Conservation (phyloP, 345 rosid species). For the Euphorbia pulcherrima region DNA sequence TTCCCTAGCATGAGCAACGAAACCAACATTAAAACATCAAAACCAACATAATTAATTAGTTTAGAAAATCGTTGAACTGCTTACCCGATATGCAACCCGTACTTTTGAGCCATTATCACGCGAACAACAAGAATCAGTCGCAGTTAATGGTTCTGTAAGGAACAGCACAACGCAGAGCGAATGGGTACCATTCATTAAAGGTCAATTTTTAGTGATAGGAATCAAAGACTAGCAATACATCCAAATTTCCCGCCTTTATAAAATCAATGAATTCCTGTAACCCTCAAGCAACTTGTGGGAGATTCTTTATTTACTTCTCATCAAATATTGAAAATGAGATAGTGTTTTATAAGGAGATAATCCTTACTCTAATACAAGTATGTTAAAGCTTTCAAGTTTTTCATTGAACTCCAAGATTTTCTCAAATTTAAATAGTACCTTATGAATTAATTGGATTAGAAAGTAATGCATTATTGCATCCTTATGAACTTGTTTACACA, state of each 20-base stretch:
- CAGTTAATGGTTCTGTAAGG: slow-evolving; percentile 72
- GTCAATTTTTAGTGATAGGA: neutral
- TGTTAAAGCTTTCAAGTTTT: no score
- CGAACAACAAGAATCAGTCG: slow-evolving; percentile 38
- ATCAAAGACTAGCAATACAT: no score
- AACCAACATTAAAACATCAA: slow-evolving; percentile 19
- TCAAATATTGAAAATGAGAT: neutral
- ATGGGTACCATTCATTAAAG: neutral
- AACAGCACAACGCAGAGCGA: slow-evolving; percentile 4
- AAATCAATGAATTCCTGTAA: neutral
- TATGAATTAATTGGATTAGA: neutral
- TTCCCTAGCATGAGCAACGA: slow-evolving; percentile 49
- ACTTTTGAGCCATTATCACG: slow-evolving; percentile 46
- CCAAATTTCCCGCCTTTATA: neutral
- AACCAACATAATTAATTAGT: slow-evolving; percentile 14
- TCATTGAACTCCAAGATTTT: neutral
- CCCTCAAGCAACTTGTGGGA: neutral
- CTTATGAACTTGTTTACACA: neutral
- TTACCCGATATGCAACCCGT: slow-evolving; percentile 88
- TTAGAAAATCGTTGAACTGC: slow-evolving; percentile 12
- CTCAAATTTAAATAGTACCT: neutral
- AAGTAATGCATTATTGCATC: neutral
- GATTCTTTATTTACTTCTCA: neutral
- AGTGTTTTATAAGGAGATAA: neutral
- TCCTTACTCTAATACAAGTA: no score